phyloP scores from a whole-genome alignment of 2,329 filamentous ascomycete genomes.

The Epichloe baconii region DNA sequence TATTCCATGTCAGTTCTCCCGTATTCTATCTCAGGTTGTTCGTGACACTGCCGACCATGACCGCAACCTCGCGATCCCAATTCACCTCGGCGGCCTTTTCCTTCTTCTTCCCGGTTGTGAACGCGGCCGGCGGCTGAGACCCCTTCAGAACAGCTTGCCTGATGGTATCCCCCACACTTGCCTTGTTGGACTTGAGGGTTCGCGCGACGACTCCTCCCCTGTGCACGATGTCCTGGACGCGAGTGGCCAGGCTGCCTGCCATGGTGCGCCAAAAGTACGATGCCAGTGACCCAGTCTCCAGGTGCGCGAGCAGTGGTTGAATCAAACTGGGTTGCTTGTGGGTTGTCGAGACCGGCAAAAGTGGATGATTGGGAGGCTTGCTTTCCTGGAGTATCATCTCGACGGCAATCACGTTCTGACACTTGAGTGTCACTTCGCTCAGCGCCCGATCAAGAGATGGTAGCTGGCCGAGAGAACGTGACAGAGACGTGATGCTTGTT shows the following conservation, averaged over 20 bases:
- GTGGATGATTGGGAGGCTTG: conserved; percentile 55
- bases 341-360: conserved; percentile 33
- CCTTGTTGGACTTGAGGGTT: conserved; percentile 64
- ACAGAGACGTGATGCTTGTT: conserved; percentile 60
- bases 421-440: conserved; percentile 67
- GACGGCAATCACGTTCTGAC: conserved; percentile 83
- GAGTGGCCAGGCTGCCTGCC: conserved; percentile 59
- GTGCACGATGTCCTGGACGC: conserved; percentile 73
- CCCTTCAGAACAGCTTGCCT: conserved; percentile 73
- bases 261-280: conserved; percentile 91
- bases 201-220: conserved; percentile 75
- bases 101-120: conserved; percentile 30
- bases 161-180: conserved; percentile 60
- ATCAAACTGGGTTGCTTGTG: conserved; percentile 42
- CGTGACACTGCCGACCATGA: conserved; percentile 82
- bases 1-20: not conserved
- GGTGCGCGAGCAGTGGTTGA: conserved; percentile 55
- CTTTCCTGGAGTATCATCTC: conserved; percentile 62
- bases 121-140: conserved; percentile 49
- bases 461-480: conserved; percentile 64
- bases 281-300: conserved; percentile 77
- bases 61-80: conserved; percentile 86
- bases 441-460: conserved; percentile 73
- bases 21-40: conserved; percentile 31
- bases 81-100: conserved; percentile 33